Evolutionary conservation across 495 filamentous ascomycete genomes (phyloP).

Genomic region (Hyaloscypha variabilis): DNA sequence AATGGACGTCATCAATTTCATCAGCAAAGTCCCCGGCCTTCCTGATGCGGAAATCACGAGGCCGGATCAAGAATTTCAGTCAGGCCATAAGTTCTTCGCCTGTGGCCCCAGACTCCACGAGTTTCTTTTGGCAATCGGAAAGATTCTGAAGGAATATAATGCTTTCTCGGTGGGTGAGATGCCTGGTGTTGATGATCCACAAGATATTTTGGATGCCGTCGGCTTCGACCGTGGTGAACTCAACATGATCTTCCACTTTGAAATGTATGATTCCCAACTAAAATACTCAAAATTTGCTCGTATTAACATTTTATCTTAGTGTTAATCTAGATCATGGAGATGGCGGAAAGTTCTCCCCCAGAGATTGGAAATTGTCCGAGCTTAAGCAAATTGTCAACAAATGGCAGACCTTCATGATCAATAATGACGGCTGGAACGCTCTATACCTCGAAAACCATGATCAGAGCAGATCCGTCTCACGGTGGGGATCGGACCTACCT

Average conservation of each 20-base stretch:
- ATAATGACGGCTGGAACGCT: conserved; percentile 74
- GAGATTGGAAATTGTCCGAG: conserved; percentile 53
- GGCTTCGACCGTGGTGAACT: conserved; percentile 61
- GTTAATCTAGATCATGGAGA: conserved; percentile 61
- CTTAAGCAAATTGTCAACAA: conserved; percentile 62
- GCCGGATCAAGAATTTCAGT: conserved; percentile 43
- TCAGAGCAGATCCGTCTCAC: conserved; percentile 63
- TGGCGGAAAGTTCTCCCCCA: conserved; percentile 50
- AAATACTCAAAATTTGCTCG: conserved; percentile 45
- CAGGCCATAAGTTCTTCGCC: conserved; percentile 48
- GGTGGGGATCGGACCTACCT: conserved; percentile 53
- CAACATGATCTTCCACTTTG: conserved; percentile 80
- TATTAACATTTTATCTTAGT: conserved; percentile 47
- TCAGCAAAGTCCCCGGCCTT: conserved; percentile 57
- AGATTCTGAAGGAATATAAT: conserved; percentile 64
- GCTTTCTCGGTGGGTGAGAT: conserved; percentile 74
- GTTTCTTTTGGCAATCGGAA: conserved; percentile 57
- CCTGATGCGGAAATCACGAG: conserved; percentile 60
- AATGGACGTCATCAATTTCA: conserved; percentile 36
- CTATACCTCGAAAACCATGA: conserved; percentile 79
- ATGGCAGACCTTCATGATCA: conserved; percentile 71
- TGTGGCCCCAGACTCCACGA: conserved; percentile 62
- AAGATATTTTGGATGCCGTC: conserved; percentile 63
- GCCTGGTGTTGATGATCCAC: conserved; percentile 59
- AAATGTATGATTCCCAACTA: conserved; percentile 53